A percentile compares a stretch with the other conserved stretches of the same genome.
Conservation (phyloP, 495 filamentous ascomycete genomes). For the Podospora pseudoanserina region DNA sequence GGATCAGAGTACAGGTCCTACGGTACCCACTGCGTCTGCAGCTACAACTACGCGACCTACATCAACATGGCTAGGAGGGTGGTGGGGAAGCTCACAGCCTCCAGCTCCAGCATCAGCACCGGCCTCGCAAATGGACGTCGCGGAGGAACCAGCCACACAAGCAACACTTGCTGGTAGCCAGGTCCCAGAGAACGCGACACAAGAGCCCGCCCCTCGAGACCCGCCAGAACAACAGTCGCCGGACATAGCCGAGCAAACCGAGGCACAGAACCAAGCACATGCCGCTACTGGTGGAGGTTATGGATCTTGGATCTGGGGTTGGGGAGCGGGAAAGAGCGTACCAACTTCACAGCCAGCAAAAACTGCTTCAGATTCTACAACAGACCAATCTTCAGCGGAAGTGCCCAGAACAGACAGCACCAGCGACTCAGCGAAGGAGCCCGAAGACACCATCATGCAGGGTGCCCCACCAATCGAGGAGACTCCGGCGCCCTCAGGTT, state of each 20-base stretch:
- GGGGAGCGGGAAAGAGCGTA: conserved; percentile 28
- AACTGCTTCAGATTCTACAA: conserved; percentile 1
- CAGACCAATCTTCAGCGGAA: conserved; percentile 11
- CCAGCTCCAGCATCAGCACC: conserved; percentile 25
- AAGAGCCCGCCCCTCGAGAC: conserved; percentile 15
- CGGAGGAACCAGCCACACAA: conserved; percentile 8
- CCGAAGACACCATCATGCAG: conserved; percentile 37
- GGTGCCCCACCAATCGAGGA: conserved; percentile 33
- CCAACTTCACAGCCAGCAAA: background rate
- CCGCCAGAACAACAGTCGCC: conserved; percentile 23
- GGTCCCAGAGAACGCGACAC: conserved; percentile 8
- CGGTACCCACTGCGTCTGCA: conserved; percentile 16
- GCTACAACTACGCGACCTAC: conserved; percentile 36
- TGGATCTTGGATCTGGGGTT: conserved; percentile 51
- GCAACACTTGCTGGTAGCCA: conserved; percentile 13
- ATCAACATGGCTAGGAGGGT: conserved; percentile 55
- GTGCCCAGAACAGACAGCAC: conserved; percentile 19
- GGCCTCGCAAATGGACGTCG: conserved; percentile 24
- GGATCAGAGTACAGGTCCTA: conserved; percentile 15
- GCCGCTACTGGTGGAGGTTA: conserved; percentile 25
- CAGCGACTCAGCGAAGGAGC: conserved; percentile 28
- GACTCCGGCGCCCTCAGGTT: conserved; percentile 21
- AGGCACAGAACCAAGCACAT: conserved; percentile 12
- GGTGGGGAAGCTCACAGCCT: conserved; percentile 23
- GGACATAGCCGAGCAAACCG: conserved; percentile 19